These are phyloP conservation scores for Rhododendron ferrugineum DNA, from an alignment of 148 eudicot genomes.

Conservation along the genomic window DNA sequence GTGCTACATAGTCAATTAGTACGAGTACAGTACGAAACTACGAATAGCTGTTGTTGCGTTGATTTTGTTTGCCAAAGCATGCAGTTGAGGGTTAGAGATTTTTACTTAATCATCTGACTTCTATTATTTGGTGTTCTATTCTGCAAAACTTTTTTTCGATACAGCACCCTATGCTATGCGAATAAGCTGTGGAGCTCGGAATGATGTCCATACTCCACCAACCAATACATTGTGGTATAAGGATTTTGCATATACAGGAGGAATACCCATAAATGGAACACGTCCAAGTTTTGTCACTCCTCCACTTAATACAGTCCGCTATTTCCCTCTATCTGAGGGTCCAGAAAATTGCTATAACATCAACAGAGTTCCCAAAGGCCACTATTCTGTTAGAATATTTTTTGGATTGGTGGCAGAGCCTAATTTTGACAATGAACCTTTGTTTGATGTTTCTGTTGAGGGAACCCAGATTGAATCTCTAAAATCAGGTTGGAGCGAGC, in stretches of 20 bases:
- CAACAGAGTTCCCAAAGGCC: conserved; percentile 64
- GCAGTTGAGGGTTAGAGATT: not conserved
- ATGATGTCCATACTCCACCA: conserved; percentile 52
- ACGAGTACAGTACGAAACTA: not conserved
- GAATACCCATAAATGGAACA: conserved; percentile 70
- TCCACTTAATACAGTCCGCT: conserved; percentile 62
- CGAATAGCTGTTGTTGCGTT: not conserved
- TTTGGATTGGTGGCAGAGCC: conserved; percentile 71
- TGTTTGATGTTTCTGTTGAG: conserved; percentile 83
- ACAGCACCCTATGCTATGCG: conserved; percentile 85
- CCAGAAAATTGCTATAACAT: conserved; percentile 89
- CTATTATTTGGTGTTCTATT: not conserved
- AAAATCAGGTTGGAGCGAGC: conserved; percentile 76
- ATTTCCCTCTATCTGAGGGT: conserved; percentile 84
- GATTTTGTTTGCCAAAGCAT: not conserved
- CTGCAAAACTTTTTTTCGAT: not conserved
- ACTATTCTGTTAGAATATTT: conserved; percentile 71
- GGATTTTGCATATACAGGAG: conserved; percentile 90
- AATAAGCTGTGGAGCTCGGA: conserved; percentile 88
- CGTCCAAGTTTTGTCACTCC: conserved; percentile 84
- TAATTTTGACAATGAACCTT: conserved; percentile 79
- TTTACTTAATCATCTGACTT: not conserved
- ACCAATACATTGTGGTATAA: conserved; percentile 81
- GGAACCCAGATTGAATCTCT: conserved; percentile 75
- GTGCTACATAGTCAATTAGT: not conserved